Evolutionary conservation across 768 basidiomycete genomes (phyloP), one percentile per base, ranked within the genome.

Genomic region (Psilocybe tampanensis): DNA sequence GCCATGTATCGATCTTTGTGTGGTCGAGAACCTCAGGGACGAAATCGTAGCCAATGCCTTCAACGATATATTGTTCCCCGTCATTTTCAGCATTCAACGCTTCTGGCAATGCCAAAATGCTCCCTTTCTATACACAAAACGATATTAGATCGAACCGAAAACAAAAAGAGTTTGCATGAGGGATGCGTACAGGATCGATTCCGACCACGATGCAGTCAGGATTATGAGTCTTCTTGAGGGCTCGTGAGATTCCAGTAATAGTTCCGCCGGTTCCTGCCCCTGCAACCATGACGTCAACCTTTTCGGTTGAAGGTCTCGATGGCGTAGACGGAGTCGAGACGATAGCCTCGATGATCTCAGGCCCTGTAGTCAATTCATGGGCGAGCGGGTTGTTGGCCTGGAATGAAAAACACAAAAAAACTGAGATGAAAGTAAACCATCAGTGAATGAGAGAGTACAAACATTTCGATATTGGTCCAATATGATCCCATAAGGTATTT

Each of bases 21-120:
- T 89, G 90, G 34, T 88, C 85, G 39, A 98, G 80, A 1, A 95
- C 95, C 42, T 91, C 83, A 0, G 96, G 95, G 44, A 96, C 68
- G 68, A 96, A 96, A 70, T 96, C 94, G 64, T 95, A 94, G 23
- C 97, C 97, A 52, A 98, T 98, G n/a, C 97, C 97, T 70, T 99
- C 97, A 19, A 98, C 86, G 49, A 86, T 69, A 65, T 98, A 98
- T 51, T 75, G 72, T 23, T 64, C 66, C 9, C 82, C 86, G 41
- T 70, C 72, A 49, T 74, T 82, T 19, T 70, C 74, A 1, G 67
- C 68, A 65, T 94, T 94, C 47, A 94, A 75, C 17, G 67, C 59
- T 39, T 86, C 82, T 0, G 94, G 92, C 26, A 78, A 57, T 0
- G 94, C 94, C 26, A 98, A 85, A 55, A 96, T 83, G 63, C 95